phyloP scores from a whole-genome alignment of 306 rosid species.

The Dryas alaskensis region DNA sequence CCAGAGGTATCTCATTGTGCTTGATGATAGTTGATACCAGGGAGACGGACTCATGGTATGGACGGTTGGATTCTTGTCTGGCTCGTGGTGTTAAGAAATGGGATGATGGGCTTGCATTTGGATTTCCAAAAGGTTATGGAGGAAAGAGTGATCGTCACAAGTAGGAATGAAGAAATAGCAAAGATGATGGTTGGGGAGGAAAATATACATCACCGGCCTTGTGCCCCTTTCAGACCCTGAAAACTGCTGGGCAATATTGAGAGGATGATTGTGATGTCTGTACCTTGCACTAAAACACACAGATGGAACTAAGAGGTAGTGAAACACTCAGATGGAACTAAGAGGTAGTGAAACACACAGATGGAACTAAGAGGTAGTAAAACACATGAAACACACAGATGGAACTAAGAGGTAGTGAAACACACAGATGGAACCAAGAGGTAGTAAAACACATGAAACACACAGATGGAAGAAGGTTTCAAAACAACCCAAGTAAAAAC shows the following conservation, averaged over 20 bases:
- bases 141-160: conserved; percentile 28
- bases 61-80: background rate
- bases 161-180: conserved; percentile 16
- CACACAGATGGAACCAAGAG: too few species aligned
- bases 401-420: too few species aligned
- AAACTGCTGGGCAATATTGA: conserved; percentile 21
- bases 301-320: too few species aligned
- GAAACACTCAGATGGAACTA: too few species aligned
- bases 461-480: too few species aligned
- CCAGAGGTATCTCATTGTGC: conserved; percentile 29
- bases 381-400: too few species aligned
- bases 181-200: conserved; percentile 17
- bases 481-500: too few species aligned
- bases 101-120: conserved; percentile 3
- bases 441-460: too few species aligned
- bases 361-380: too few species aligned
- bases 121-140: conserved; percentile 26
- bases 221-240: conserved; percentile 11
- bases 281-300: too few species aligned
- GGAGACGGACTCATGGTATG: conserved; percentile 6
- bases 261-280: too few species aligned
- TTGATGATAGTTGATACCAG: conserved; percentile 31
- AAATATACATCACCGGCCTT: conserved; percentile 7
- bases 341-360: too few species aligned
- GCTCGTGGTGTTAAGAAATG: background rate